Base-by-base conservation (phyloP, 2,329 filamentous ascomycete species). In the Fusarium chaquense region DNA sequence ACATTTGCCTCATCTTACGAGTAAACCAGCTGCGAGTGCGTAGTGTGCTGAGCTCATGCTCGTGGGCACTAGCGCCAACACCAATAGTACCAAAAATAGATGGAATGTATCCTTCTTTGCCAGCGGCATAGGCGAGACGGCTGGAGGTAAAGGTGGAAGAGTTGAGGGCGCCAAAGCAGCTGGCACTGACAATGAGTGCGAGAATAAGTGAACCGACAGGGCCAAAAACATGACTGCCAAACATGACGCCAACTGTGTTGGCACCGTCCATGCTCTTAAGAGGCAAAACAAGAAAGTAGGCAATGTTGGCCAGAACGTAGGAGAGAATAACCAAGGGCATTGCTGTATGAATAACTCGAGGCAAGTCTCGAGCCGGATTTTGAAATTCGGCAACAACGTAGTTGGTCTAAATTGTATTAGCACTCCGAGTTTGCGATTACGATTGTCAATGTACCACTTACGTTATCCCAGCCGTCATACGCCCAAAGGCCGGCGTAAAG, bases 391-490 rank as follows among this genome's bases (percentile, higher is more conserved):
- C 96, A 1, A 97, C 94, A 9, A 99, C 96, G 76, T 98, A 99
- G 81, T 98, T 99, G 67, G 95, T 97, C 93, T 96, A 69, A 11
- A 81, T 75, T 10, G 44, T 54, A 41, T 76, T 30, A 69, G 65
- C 33, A 12, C 16, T 46, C 32, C 33, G 38, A 18, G 24, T 20
- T 46, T 9, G 15, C 5, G 13, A 24, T 30, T 6, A 22, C n/a
- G 16, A n/a, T n/a, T 8, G 8, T 15, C 9, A 13, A 4, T 11
- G 30, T 9, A 26, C 28, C 44, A 84, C 91, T 83, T 82, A 96
- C 93, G 79, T 99, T 99, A 78, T 99, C 96, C 96, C 96, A 99
- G 32, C 96, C 96, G 78, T 99, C 96, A 81, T 96, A 99, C 1
- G 96, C 96, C 96, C 96, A 99, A 7, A 99, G 85, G 11, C 96